phyloP scores from a whole-genome alignment of 192 early-diverging fungal genomes.

The Paraglomus occultum region DNA sequence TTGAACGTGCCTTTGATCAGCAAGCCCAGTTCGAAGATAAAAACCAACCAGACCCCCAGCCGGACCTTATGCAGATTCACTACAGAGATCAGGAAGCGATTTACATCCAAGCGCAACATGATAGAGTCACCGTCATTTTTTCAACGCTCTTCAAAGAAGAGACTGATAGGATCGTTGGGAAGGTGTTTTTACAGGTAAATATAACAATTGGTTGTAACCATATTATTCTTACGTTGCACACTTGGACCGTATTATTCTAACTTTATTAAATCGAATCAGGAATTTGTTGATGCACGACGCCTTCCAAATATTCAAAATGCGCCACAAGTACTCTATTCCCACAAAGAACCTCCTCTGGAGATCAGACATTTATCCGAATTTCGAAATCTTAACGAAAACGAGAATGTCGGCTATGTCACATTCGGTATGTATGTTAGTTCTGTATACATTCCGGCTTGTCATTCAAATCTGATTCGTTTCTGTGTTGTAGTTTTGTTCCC shows the following conservation, averaged over 20 bases:
- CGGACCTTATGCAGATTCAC: conserved; percentile 85
- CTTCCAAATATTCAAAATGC: conserved; percentile 86
- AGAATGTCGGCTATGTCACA: conserved; percentile 91
- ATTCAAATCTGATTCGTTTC: background rate
- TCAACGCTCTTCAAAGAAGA: conserved; percentile 97
- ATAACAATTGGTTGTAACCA: background rate
- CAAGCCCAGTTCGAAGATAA: conserved; percentile 74
- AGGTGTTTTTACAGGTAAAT: conserved; percentile 92
- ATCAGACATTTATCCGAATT: conserved; percentile 73
- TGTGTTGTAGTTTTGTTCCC: conserved; percentile 82
- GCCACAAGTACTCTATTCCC: conserved; percentile 94
- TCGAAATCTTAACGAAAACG: conserved; percentile 64
- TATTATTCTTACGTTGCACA: background rate
- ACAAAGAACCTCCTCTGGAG: conserved; percentile 92
- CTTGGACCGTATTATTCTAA: background rate
- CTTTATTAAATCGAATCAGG: conserved; percentile 44
- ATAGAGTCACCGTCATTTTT: conserved; percentile 98
- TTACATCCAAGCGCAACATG: conserved; percentile 84
- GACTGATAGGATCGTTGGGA: conserved; percentile 92
- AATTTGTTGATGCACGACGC: conserved; percentile 98
- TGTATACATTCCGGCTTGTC: background rate
- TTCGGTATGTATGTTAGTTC: conserved; percentile 75
- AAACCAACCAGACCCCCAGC: conserved; percentile 62
- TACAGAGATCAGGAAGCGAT: conserved; percentile 95
- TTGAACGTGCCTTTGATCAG: conserved; percentile 84